Evolutionary conservation across 1,139 yeast genomes (phyloP), one percentile per base, ranked within the genome.

Genomic region (Suhomyces ambrosiae): DNA sequence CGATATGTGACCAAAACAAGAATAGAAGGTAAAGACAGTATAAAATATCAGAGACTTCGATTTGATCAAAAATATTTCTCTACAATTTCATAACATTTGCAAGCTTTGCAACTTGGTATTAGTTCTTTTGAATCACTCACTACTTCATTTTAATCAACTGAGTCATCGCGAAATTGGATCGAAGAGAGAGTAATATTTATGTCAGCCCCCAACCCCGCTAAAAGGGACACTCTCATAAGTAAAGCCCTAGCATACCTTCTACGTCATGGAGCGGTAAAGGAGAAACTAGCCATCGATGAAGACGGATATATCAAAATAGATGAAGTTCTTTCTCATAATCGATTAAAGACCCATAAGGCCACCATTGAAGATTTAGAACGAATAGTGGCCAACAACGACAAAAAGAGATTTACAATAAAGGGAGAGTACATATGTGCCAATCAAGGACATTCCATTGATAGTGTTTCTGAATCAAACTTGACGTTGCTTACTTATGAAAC

Each of bases 201-300:
- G 49, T 22, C 37, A 14, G 38, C 44, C 25, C 40, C 48, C 8
- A 28, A 42, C 13, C 45, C 52, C 9, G 54, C 47, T 3, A 68
- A 63, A 41, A 60, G 87, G 50, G 80, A 77, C 36, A 55, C 71
- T 0, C 65, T 63, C 23, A 79, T 90, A 16, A 86, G 96, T 11
- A 86, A 86, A 50, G 70, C 86, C 0, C 66, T 92, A 25, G 76
- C 96, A 6, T 81, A 82, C 48, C 65, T 94, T 2, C 74, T 92
- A 3, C 70, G 98, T 15, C 98, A 92, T 54, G 87, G 86, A 4
- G 97, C 97, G 0, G 58, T 61, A n/a, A 76, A 80, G 42, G 94
- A 87, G 49, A 74, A 76, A 1, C 59, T 92, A 7, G 52, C 65
- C 2, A 85, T 92, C 2, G 86, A 84, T 49, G 47, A 57, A 0